phyloP scores from a whole-genome alignment of 2,329 filamentous ascomycete genomes.

The Fonsecaea nubica region DNA sequence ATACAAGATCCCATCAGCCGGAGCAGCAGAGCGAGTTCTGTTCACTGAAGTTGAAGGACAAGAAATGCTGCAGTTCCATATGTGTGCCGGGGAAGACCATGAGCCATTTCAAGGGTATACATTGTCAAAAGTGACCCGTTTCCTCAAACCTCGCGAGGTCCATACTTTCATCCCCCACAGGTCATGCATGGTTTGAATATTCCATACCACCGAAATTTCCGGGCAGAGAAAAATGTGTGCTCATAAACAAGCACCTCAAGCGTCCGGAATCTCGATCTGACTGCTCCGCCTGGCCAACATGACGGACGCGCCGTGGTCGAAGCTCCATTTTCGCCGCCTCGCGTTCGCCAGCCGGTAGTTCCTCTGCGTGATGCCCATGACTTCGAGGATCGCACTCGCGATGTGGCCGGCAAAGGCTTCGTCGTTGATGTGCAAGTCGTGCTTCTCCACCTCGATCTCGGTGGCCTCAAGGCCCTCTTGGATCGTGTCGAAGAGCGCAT shows the following conservation, averaged over 20 bases:
- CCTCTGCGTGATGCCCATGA: constrained; percentile 39
- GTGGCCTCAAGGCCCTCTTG: constrained; percentile 56
- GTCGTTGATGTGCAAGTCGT: constrained; percentile 63
- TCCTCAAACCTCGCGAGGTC: no score
- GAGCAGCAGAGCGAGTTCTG: no score
- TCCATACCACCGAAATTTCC: background rate
- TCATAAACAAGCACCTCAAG: constrained; percentile 3
- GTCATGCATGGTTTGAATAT: no score
- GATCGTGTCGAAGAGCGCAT: constrained; percentile 56
- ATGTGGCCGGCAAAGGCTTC: constrained; percentile 53
- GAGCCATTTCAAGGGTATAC: no score
- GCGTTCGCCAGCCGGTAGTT: constrained; percentile 38
- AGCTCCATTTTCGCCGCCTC: constrained; percentile 38
- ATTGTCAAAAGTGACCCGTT: no score
- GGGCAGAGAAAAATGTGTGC: background rate
- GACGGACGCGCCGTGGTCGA: constrained; percentile 38
- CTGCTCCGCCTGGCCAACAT: constrained; percentile 33
- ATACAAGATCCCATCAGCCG: no score
- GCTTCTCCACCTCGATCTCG: constrained; percentile 58
- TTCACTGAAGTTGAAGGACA: no score
- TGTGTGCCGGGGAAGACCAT: no score
- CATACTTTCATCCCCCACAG: no score
- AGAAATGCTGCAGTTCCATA: no score
- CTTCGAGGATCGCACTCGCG: constrained; percentile 35
- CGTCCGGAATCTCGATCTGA: constrained; percentile 38